A percentile compares a stretch with the other conserved stretches of the same genome.
Evolutionary conservation across 768 basidiomycete genomes (phyloP).

Genomic region (Leccinum subtestaceum): DNA sequence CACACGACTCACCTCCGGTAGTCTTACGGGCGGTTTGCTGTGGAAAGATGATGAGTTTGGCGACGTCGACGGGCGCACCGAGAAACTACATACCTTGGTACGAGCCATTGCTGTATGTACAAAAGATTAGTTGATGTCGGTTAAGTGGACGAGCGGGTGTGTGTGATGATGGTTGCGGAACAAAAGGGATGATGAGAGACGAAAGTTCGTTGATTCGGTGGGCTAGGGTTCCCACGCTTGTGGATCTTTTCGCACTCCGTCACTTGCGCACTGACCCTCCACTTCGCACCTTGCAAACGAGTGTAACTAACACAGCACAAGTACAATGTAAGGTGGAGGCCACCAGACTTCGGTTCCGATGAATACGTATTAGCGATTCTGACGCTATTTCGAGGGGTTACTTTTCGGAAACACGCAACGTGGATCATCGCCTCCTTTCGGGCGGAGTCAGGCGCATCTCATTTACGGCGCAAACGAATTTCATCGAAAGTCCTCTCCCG

Average conservation of each 20-base stretch:
- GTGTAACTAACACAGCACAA: background rate
- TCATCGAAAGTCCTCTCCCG: background rate
- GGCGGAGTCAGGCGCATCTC: background rate
- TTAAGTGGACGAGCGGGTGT: conserved; percentile 10
- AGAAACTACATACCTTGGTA: conserved; percentile 61
- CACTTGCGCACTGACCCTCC: conserved; percentile 31
- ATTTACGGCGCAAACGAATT: background rate
- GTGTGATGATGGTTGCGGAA: conserved; percentile 32
- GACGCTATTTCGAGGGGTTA: background rate
- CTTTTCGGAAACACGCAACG: background rate
- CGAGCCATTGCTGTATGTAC: conserved; percentile 62
- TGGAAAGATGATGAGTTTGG: conserved; percentile 8
- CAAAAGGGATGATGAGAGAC: conserved; percentile 16
- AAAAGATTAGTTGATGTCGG: conserved; percentile 1
- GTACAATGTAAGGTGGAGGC: background rate
- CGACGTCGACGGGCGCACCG: background rate
- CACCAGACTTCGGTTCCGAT: no score
- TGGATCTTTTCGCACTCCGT: conserved; percentile 28
- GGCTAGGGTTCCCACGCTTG: conserved; percentile 32
- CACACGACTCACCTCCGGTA: conserved; percentile 75
- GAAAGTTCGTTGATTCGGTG: conserved; percentile 22
- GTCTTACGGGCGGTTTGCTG: conserved; percentile 99
- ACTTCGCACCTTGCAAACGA: background rate
- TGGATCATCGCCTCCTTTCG: background rate
- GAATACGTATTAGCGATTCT: background rate